Evolutionary conservation across 2,329 filamentous ascomycete genomes (phyloP).

Genomic region (Septoria petroselini): DNA sequence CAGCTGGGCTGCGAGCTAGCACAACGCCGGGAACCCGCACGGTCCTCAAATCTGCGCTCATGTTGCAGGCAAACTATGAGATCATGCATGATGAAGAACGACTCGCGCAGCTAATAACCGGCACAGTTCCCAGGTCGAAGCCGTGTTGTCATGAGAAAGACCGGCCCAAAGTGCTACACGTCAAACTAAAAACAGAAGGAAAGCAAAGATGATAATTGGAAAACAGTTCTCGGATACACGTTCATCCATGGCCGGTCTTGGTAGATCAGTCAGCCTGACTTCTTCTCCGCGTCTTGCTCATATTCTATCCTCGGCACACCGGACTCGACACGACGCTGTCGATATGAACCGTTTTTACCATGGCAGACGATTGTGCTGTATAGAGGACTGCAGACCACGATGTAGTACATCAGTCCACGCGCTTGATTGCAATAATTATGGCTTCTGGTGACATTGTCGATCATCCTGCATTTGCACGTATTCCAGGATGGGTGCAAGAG

Average conservation of each 20-base stretch:
- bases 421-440: not conserved
- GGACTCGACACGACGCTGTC: conserved; percentile 6
- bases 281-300: not conserved
- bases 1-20: too few relatives aligned
- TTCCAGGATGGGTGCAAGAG: conserved; percentile 28
- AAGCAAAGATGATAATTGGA: too few relatives aligned
- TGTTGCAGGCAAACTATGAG: too few relatives aligned
- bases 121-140: too few relatives aligned
- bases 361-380: conserved; percentile 5
- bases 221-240: too few relatives aligned
- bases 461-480: conserved; percentile 24
- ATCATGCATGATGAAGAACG: too few relatives aligned
- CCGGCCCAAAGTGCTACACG: too few relatives aligned
- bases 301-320: not conserved
- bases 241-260: not conserved
- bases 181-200: too few relatives aligned
- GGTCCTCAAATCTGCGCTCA: too few relatives aligned
- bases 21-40: too few relatives aligned
- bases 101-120: too few relatives aligned
- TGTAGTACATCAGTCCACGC: not conserved
- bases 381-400: not conserved
- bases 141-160: too few relatives aligned
- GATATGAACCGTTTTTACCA: conserved; percentile 8
- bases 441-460: conserved; percentile 1
- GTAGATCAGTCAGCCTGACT: not conserved